Conservation (phyloP, 2,329 filamentous ascomycete genomes). For the Epichloe scottii region DNA sequence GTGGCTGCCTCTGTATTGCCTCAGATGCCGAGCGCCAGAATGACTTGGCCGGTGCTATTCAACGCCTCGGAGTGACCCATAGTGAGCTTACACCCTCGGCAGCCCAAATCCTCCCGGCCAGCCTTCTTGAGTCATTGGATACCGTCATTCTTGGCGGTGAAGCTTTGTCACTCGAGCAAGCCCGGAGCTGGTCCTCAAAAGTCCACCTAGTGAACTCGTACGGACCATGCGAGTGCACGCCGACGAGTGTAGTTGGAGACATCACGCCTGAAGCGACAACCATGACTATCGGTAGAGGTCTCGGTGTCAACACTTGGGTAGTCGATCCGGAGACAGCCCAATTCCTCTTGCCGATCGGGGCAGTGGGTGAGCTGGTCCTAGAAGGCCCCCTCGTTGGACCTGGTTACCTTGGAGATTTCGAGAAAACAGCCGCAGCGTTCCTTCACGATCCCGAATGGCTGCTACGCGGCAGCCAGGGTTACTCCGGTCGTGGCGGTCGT, state of each 20-base stretch:
- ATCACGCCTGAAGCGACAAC: not conserved
- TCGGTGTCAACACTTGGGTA: not conserved
- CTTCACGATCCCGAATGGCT: not conserved
- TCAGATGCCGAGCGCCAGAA: slow-evolving; percentile 31
- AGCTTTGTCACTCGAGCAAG: not conserved
- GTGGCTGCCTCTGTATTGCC: slow-evolving; percentile 8
- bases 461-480: slow-evolving; percentile 2
- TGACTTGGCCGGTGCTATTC: slow-evolving; percentile 28
- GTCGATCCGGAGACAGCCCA: not conserved
- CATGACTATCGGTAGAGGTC: not conserved
- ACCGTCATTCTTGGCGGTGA: not conserved
- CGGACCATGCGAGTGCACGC: slow-evolving; percentile 3
- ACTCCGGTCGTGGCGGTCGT: not conserved
- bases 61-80: slow-evolving; percentile 28
- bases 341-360: slow-evolving; percentile 17
- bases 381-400: slow-evolving; percentile 32
- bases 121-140: not conserved
- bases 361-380: slow-evolving; percentile 24
- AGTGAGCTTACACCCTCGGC: slow-evolving; percentile 29
- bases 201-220: not conserved
- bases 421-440: slow-evolving; percentile 31
- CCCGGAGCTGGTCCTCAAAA: not conserved
- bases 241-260: not conserved
- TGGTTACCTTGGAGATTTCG: slow-evolving; percentile 35
- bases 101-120: not conserved